phyloP scores from a whole-genome alignment of 2,329 filamentous ascomycete genomes.

The Ustulina deusta region DNA sequence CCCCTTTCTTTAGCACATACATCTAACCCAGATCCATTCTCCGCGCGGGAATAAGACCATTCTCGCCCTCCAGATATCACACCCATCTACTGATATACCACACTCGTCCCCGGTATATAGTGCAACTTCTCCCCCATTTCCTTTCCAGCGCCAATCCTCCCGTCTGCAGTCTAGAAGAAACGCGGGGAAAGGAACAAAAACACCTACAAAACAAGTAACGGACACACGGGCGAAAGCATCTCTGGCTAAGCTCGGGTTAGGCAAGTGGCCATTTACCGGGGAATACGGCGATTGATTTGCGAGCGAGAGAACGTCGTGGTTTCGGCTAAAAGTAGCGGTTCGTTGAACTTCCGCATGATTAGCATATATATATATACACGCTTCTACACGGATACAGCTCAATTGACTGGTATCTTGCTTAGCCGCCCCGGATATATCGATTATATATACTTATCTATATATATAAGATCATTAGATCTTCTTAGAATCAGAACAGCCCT shows the following conservation, averaged over 20 bases:
- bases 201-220: background rate
- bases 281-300: constrained; percentile 23
- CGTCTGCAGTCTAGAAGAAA: background rate
- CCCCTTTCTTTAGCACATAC: background rate
- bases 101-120: background rate
- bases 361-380: background rate
- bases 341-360: constrained; percentile 20
- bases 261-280: background rate
- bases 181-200: background rate
- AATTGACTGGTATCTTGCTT: constrained; percentile 4
- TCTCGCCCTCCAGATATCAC: background rate
- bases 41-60: background rate
- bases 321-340: constrained; percentile 33
- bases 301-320: background rate
- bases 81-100: background rate
- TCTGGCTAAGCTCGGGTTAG: constrained; percentile 27
- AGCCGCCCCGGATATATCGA: constrained; percentile 18
- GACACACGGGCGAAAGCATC: background rate
- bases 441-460: background rate
- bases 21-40: background rate
- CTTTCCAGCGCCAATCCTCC: background rate
- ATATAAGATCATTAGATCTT: constrained; percentile 7
- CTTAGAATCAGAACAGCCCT: background rate
- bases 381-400: background rate
- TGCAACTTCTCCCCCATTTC: background rate